Percentiles rank a stretch among this genome's conserved stretches.
Conservation (phyloP, 495 filamentous ascomycete genomes). For the Tuber indicum region DNA sequence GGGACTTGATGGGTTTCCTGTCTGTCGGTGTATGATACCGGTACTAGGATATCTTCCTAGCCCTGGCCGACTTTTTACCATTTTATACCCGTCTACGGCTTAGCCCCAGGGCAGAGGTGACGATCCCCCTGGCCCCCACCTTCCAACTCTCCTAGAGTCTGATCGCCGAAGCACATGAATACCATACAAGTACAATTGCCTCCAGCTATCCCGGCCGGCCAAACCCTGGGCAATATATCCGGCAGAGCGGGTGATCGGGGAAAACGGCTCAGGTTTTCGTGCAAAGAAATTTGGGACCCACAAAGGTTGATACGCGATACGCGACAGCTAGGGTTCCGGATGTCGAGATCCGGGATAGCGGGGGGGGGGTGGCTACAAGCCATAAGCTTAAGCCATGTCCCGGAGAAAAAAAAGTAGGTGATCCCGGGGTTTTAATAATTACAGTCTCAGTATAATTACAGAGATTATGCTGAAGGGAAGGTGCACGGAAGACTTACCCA, state of each 20-base stretch:
- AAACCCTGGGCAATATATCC: neutral
- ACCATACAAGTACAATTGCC: neutral
- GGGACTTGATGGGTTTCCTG: neutral
- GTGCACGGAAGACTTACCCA: neutral
- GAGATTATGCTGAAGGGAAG: neutral
- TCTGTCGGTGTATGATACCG: neutral
- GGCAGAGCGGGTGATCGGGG: neutral
- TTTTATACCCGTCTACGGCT: neutral
- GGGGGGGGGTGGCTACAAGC: neutral
- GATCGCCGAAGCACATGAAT: neutral
- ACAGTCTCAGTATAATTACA: neutral
- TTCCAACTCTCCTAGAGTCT: neutral
- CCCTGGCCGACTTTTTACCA: neutral
- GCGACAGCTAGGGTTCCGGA: neutral
- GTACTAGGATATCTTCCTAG: neutral
- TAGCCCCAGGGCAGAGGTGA: neutral
- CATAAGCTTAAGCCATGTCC: neutral
- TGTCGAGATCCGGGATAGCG: neutral
- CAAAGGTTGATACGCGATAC: neutral
- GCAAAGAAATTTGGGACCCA: neutral
- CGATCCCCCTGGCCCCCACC: neutral
- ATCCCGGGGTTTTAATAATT: neutral
- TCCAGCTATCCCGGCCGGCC: neutral
- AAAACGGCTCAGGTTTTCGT: neutral
- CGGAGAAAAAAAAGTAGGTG: neutral